Evolutionary conservation across 176 grass and related monocot species (phyloP), one percentile per base, ranked within the genome.

Genomic region (Melocanna baccifera): DNA sequence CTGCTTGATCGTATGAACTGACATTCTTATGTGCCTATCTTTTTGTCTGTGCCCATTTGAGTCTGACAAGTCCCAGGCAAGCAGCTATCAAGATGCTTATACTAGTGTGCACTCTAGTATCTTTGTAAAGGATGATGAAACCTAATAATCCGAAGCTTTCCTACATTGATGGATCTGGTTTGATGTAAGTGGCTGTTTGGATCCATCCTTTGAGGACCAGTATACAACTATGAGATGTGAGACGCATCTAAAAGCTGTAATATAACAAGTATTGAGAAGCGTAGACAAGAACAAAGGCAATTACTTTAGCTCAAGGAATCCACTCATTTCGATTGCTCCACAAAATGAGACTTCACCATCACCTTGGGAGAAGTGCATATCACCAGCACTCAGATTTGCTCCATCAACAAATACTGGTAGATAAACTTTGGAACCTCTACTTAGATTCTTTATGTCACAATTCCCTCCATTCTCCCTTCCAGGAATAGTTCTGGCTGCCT

Each of bases 261-360:
- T 20, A 28, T 67, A 67, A 55, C 25, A 71, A 72, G 59, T 76
- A 86, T 1, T 75, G 23, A 84, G 56, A 79, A 76, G 22, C 15
- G 29, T 59, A 48, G 66, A 79, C 41, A 83, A 82, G 43, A 56
- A 81, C 7, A 69, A 69, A 56, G 64, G 28, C 11, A 82, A 84
- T 93, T 98, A 93, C 96, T 98, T 95, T 13, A 98, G 93, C 81
- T 98, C 91, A 77, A 98, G 85, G 86, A 95, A 98, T 81, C 96
- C 96, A 81, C 96, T 98, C 96, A 98, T 98, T 84, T 98, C 93
- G 73, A 98, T 98, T 71, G 96, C 93, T 85, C 96, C 96, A 81
- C 96, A 95, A 70, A 98, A 95, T 29, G 93, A 93, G 61, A 98
- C 79, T 88, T 98, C 96, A 29, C 93, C 96, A 47, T 98, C 89